These are phyloP conservation scores for Murraya koenigii DNA, from an alignment of 345 rosid genomes.

Conservation along the genomic window DNA sequence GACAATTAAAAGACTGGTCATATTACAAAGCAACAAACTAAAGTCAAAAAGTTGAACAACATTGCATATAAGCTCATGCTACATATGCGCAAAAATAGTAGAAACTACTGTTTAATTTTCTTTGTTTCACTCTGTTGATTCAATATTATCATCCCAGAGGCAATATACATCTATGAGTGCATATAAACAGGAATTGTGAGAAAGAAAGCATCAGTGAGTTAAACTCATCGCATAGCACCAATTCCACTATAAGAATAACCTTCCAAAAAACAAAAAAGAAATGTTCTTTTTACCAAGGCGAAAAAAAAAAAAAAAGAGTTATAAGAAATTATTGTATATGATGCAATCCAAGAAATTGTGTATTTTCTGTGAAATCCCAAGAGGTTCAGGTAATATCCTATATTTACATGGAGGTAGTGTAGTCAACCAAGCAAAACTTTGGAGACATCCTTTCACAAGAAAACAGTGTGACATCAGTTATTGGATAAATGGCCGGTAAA, in stretches of 20 bases:
- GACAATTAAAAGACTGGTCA: slow-evolving; percentile 35
- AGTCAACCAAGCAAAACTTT: background rate
- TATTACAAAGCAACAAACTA: slow-evolving; percentile 16
- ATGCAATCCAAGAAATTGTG: background rate
- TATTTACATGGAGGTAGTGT: too few species aligned
- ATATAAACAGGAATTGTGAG: background rate
- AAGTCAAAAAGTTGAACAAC: slow-evolving; percentile 4
- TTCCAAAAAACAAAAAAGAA: background rate
- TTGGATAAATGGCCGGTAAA: background rate
- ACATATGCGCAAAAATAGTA: background rate
- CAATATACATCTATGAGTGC: background rate
- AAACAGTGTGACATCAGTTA: background rate
- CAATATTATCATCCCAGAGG: background rate
- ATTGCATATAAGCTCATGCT: background rate
- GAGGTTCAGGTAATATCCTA: background rate
- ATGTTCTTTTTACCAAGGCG: too few species aligned
- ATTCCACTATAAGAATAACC: background rate
- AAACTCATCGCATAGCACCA: background rate
- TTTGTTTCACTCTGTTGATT: background rate
- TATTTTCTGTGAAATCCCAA: background rate
- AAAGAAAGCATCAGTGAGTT: background rate
- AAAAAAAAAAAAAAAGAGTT: too few species aligned
- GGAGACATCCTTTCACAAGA: background rate
- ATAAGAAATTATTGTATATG: background rate
- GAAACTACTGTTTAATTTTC: background rate